Conservation (phyloP, 2,329 filamentous ascomycete species). For the Cytospora mali region DNA sequence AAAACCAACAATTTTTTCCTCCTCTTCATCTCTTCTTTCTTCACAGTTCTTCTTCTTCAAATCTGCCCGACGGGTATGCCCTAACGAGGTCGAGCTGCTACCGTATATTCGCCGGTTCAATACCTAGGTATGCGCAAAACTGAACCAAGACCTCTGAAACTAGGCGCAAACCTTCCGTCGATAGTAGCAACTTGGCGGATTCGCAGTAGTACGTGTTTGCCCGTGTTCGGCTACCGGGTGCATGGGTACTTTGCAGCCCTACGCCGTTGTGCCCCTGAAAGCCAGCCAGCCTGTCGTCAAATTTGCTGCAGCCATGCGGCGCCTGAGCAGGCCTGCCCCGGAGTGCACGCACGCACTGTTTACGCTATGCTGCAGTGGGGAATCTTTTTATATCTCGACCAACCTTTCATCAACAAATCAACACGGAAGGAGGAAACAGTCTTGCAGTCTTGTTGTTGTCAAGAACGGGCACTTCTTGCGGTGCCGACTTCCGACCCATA, state of each 20-base stretch:
- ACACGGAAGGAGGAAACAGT: not conserved
- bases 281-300: conserved; percentile 10
- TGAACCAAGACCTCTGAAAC: not conserved
- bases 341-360: conserved; percentile 18
- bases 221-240: conserved; percentile 21
- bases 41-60: not conserved
- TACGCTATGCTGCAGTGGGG: not conserved
- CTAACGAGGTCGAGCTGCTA: not conserved
- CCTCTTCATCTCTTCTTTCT: not conserved
- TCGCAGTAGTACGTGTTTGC: not conserved
- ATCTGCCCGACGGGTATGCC: not conserved
- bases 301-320: conserved; percentile 10
- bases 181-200: not conserved
- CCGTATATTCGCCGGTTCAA: not conserved
- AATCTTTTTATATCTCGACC: conserved; percentile 26
- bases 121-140: not conserved
- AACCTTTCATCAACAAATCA: not conserved
- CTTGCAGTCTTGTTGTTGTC: not conserved
- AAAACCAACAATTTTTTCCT: not conserved
- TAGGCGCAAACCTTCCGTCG: not conserved
- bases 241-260: conserved; percentile 21
- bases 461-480: not conserved
- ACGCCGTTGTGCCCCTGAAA: conserved; percentile 12
- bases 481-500: not conserved
- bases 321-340: not conserved